Percentiles rank a stretch among this genome's conserved stretches.
phyloP scores from a whole-genome alignment of 495 filamentous ascomycete species.

The Neurospora cerealis region DNA sequence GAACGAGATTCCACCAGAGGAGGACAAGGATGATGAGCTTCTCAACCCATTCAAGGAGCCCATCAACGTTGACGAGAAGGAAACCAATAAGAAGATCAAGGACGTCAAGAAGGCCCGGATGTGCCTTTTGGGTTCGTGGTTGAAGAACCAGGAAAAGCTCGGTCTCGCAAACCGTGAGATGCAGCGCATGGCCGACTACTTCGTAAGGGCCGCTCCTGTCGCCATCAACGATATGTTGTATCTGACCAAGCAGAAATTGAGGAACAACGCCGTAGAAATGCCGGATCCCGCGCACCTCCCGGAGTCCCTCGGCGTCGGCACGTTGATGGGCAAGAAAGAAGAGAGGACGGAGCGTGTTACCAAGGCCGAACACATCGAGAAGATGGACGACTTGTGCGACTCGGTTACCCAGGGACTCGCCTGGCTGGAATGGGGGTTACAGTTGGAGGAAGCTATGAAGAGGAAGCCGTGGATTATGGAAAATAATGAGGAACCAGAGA shows the following conservation, averaged over 20 bases:
- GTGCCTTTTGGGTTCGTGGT: slow-evolving; percentile 13
- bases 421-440: slow-evolving; percentile 77
- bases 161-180: not conserved
- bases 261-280: not conserved
- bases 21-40: not conserved
- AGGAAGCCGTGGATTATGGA: slow-evolving; percentile 18
- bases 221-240: not conserved
- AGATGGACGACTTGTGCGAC: slow-evolving; percentile 82
- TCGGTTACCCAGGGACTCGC: slow-evolving; percentile 77
- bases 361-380: not conserved
- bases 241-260: not conserved
- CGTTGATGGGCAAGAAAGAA: not conserved
- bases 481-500: not conserved
- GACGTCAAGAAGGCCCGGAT: slow-evolving; percentile 19
- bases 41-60: not conserved
- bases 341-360: not conserved
- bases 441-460: slow-evolving; percentile 39
- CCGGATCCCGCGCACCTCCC: not conserved
- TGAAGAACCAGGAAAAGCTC: not conserved
- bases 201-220: not conserved
- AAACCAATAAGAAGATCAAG: slow-evolving; percentile 3
- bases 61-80: not conserved
- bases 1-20: not conserved
- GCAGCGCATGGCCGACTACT: not conserved
- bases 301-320: not conserved